Percentiles rank a stretch among this genome's conserved stretches.
Conservation (phyloP, 345 rosid genomes). For the Draba incana region DNA sequence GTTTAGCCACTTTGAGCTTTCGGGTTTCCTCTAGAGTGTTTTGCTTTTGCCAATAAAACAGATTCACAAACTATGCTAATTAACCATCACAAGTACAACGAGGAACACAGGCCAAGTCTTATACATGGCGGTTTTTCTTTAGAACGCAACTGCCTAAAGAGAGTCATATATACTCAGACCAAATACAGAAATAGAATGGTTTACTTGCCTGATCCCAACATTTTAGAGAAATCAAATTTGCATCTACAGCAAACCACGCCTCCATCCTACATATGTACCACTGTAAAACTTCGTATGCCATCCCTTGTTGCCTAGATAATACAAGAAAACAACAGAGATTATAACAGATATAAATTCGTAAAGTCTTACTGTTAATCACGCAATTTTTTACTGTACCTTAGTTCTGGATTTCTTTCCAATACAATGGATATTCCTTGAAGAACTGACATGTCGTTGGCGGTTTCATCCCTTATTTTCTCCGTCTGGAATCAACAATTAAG, state of each 20-base stretch:
- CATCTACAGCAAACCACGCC: slow-evolving; percentile 97
- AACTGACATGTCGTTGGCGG: slow-evolving; percentile 74
- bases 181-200: neutral
- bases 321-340: slow-evolving; percentile 10
- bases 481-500: slow-evolving; percentile 52
- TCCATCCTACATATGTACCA: slow-evolving; percentile 96
- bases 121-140: too few relatives aligned
- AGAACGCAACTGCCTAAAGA: too few relatives aligned
- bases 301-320: slow-evolving; percentile 67
- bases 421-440: slow-evolving; percentile 79
- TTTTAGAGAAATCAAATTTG: slow-evolving; percentile 80
- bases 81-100: neutral
- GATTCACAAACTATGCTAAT: neutral
- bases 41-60: neutral
- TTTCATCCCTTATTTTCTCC: slow-evolving; percentile 76
- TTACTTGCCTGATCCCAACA: slow-evolving; percentile 86
- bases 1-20: slow-evolving; percentile 14
- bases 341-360: neutral
- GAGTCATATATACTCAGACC: neutral
- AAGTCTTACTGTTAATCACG: neutral
- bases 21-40: neutral
- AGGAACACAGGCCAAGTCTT: neutral
- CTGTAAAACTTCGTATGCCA: slow-evolving; percentile 79
- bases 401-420: slow-evolving; percentile 69
- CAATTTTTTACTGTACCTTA: slow-evolving; percentile 53